Evolutionary conservation across 805 yeast genomes (phyloP), one percentile per base, ranked within the genome.

Genomic region (Metschnikowia baotianmanensis): DNA sequence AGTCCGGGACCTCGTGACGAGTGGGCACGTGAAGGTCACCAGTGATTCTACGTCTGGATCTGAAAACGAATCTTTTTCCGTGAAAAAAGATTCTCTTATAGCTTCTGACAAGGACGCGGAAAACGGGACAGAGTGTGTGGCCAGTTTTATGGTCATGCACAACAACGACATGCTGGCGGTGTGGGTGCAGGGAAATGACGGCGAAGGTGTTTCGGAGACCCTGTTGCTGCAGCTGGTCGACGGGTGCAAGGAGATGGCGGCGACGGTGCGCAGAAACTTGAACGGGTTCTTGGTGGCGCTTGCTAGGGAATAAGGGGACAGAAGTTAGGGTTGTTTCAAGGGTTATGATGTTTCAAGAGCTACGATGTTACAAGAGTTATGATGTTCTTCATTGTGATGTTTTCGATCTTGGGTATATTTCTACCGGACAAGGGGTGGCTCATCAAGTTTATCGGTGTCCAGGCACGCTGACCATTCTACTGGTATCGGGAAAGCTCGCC

Each of bases 1-100:
- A 52, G 58, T 88, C 21, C 70, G 77, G 40, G 95, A 90, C 55
- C 66, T 89, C 46, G 90, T 89, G 1, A 76, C 88, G 6, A 72
- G 83, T 46, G 85, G 87, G 1, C 72, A 71, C 46, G 64, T 68
- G n/a, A 42, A 55, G 17, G 34, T 36, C n/a, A 51, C 47, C 10
- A 38, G 41, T 16, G 38, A 53, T 1, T 39, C 47, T 10, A 30
- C 38, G 16, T 24, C n/a, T n/a, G n/a, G n/a, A n/a, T n/a, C n/a
- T n/a, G n/a, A n/a, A n/a, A n/a, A n/a, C n/a, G n/a, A n/a, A n/a
- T n/a, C n/a, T n/a, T n/a, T n/a, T n/a, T n/a, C n/a, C 11, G 32
- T 36, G 15, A 23, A 21, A 12, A 15, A 36, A 16, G 54, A 50
- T 27, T 42, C 54, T 6, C 38, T 31, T 4, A 37, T 57, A 16